Percentiles rank a stretch among this genome's conserved stretches.
Evolutionary conservation across 148 eudicot genomes (phyloP).

Genomic region (Limonium bicolor): DNA sequence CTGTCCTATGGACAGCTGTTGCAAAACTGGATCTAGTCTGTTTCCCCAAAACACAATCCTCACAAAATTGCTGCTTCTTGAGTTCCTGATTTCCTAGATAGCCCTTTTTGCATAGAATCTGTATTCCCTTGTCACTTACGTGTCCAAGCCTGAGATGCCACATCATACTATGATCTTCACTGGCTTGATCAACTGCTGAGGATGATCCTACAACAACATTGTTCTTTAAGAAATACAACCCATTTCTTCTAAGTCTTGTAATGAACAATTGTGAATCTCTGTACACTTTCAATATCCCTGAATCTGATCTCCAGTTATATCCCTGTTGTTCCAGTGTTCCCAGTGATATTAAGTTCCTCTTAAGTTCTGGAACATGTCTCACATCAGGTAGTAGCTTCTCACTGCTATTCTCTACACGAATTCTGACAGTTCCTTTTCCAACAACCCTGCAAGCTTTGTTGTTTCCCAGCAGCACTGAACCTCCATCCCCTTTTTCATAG

Average conservation of each 20-base stretch:
- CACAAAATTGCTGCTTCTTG: conserved; percentile 4
- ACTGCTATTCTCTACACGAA: conserved; percentile 2
- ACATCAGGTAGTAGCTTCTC: conserved; percentile 1
- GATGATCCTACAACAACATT: background rate
- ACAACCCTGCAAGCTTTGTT: conserved; percentile 3
- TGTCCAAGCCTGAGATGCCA: conserved; percentile 9
- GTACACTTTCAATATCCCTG: conserved; percentile 3
- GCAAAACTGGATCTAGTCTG: background rate
- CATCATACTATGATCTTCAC: background rate
- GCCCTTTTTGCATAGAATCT: background rate
- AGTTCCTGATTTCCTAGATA: background rate
- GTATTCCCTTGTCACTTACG: conserved; percentile 4
- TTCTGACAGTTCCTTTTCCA: background rate
- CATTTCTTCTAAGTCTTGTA: background rate
- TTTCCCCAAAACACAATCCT: conserved; percentile 6
- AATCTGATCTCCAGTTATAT: conserved; percentile 1
- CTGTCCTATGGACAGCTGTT: background rate
- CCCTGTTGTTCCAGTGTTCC: conserved; percentile 5
- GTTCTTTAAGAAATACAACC: background rate
- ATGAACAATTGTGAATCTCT: background rate
- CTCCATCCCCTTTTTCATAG: conserved; percentile 3
- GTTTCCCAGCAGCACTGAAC: conserved; percentile 6
- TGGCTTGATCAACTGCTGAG: background rate
- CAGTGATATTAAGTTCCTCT: conserved; percentile 5
- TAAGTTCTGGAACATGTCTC: conserved; percentile 4